Conservation (phyloP, 106 monocot genomes). For the Apostasia shenzhenica region DNA sequence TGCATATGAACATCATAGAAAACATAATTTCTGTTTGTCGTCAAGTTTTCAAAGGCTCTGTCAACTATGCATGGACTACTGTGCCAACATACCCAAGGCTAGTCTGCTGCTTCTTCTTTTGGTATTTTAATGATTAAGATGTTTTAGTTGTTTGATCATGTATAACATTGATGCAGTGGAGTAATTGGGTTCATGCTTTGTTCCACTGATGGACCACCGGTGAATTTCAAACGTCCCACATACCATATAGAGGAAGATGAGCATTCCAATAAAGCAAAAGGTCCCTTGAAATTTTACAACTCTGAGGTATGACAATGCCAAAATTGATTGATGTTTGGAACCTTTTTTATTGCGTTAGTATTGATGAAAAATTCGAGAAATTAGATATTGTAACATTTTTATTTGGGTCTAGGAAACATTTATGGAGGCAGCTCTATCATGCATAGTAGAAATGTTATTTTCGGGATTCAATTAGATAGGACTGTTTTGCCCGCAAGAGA, state of each 20-base stretch:
- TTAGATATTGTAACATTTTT: too few relatives aligned
- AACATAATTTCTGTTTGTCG: constrained; percentile 65
- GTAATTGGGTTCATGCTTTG: constrained; percentile 99
- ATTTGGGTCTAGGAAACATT: too few relatives aligned
- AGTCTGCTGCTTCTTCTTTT: neutral
- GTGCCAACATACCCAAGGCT: constrained; percentile 95
- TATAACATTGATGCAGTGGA: constrained; percentile 37
- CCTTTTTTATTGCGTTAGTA: too few relatives aligned
- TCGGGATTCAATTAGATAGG: too few relatives aligned
- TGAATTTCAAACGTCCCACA: constrained; percentile 68
- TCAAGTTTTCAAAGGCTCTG: constrained; percentile 84
- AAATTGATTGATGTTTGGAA: too few relatives aligned
- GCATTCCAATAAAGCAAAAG: constrained; percentile 29
- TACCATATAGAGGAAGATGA: constrained; percentile 54
- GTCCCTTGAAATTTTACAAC: constrained; percentile 87
- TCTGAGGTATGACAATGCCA: constrained; percentile 31
- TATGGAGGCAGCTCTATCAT: too few relatives aligned
- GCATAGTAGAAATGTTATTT: too few relatives aligned
- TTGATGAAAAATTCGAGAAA: too few relatives aligned
- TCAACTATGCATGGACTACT: constrained; percentile 95
- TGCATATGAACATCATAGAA: constrained; percentile 94
- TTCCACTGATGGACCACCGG: constrained; percentile 80
- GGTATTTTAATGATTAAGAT: too few relatives aligned
- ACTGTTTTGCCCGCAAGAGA: too few relatives aligned
- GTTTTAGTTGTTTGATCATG: neutral